phyloP scores from a whole-genome alignment of 331 rosid genomes.

The Erythrophleum ivorense region DNA sequence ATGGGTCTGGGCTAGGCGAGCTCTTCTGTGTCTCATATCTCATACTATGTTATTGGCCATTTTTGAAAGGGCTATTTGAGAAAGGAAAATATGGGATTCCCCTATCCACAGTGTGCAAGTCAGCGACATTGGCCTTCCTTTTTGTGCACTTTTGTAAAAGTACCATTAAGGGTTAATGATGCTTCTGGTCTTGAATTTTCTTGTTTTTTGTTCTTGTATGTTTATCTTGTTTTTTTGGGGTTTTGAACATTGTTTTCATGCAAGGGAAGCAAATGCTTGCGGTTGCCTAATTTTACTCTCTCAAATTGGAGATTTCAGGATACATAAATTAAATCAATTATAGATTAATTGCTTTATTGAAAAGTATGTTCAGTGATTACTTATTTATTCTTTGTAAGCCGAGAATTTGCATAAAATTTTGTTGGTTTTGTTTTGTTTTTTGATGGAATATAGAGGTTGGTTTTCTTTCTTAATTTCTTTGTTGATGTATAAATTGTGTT shows the following conservation, averaged over 20 bases:
- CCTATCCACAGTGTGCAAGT: conserved; percentile 47
- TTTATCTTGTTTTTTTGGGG: neutral
- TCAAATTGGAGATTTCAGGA: too few species aligned
- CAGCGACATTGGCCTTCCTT: conserved; percentile 43
- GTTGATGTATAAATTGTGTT: neutral
- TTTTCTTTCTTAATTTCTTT: neutral
- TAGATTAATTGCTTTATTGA: neutral
- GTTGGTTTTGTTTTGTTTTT: neutral
- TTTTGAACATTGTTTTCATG: neutral
- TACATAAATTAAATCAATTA: too few species aligned
- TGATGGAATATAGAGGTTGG: neutral
- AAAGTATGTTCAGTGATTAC: neutral
- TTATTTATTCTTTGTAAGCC: neutral
- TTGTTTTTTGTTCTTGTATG: neutral
- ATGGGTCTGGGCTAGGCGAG: conserved; percentile 57
- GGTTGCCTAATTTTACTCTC: neutral
- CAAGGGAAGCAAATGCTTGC: neutral
- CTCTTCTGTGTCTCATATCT: conserved; percentile 40
- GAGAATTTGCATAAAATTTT: neutral
- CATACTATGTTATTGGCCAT: conserved; percentile 60
- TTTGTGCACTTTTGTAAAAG: conserved; percentile 44
- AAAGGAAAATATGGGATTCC: conserved; percentile 75
- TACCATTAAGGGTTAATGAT: neutral
- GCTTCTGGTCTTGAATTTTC: neutral
- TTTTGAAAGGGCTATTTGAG: conserved; percentile 62